A percentile compares a stretch with the other conserved stretches of the same genome.
phyloP scores from a whole-genome alignment of 805 yeast genomes.

The Soucietia sequanensis region DNA sequence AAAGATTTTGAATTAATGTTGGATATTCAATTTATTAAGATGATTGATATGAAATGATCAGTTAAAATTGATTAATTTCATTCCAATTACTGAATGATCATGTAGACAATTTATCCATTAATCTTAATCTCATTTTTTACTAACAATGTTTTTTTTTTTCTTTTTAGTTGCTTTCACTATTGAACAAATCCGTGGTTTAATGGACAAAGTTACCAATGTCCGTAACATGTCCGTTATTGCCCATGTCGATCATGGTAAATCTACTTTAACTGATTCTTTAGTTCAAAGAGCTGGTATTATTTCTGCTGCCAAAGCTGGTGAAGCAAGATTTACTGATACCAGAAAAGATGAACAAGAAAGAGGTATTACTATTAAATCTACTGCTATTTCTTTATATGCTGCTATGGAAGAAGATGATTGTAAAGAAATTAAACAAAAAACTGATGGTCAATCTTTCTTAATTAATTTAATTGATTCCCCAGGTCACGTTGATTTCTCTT shows the following conservation, averaged over 20 bases:
- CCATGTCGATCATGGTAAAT: slow-evolving; percentile 99
- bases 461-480: slow-evolving; percentile 99
- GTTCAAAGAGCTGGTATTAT: slow-evolving; percentile 99
- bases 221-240: slow-evolving; percentile 99
- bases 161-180: slow-evolving; percentile 48
- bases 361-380: slow-evolving; percentile 99
- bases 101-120: too few relatives aligned
- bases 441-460: slow-evolving; percentile 91
- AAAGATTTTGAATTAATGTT: too few relatives aligned
- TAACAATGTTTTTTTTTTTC: too few relatives aligned
- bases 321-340: slow-evolving; percentile 99
- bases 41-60: too few relatives aligned
- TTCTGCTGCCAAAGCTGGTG: slow-evolving; percentile 99
- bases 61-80: too few relatives aligned
- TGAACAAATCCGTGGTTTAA: slow-evolving; percentile 94
- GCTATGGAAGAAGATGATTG: slow-evolving; percentile 83
- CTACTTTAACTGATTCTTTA: slow-evolving; percentile 98
- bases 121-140: too few relatives aligned
- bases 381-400: slow-evolving; percentile 95
- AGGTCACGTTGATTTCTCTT: slow-evolving; percentile 99
- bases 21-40: too few relatives aligned
- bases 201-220: slow-evolving; percentile 99
- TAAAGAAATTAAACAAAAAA: slow-evolving; percentile 88
- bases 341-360: slow-evolving; percentile 99
- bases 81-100: too few relatives aligned